Evolutionary conservation across 2,329 filamentous ascomycete genomes (phyloP).

Genomic region (Nothophoma quercina): DNA sequence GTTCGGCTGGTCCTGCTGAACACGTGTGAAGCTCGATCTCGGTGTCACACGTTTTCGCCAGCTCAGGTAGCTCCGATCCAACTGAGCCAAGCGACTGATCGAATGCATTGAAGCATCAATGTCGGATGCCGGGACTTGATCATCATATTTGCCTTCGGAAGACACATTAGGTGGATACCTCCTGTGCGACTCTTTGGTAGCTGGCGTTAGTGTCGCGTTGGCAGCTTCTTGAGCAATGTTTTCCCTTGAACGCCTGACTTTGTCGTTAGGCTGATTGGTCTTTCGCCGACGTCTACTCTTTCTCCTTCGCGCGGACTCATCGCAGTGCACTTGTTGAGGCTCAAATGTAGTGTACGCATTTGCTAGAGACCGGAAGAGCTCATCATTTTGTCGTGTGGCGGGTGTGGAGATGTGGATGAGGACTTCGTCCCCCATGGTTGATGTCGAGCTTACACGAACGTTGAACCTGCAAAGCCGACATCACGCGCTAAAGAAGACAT

Average conservation of each 20-base stretch:
- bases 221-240: not conserved
- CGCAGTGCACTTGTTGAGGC: conserved; percentile 7
- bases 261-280: not conserved
- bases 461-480: conserved; percentile 14
- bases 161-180: conserved; percentile 43
- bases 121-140: not conserved
- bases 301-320: not conserved
- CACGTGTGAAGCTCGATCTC: conserved; percentile 10
- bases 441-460: conserved; percentile 5
- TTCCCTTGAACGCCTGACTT: not conserved
- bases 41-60: conserved; percentile 31
- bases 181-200: conserved; percentile 42
- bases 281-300: too few relatives aligned
- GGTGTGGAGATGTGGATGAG: conserved; percentile 57
- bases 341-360: conserved; percentile 52
- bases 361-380: conserved; percentile 51
- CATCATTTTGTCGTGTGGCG: conserved; percentile 52
- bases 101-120: conserved; percentile 18
- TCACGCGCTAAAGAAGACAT: not conserved
- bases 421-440: conserved; percentile 49
- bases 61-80: conserved; percentile 35
- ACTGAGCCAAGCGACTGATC: conserved; percentile 33
- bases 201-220: conserved; percentile 17
- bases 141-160: conserved; percentile 5
- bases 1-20: not conserved